These are phyloP conservation scores for Paralagenidium karlingii DNA, from an alignment of 352 stramenopile genomes.

Conservation along the genomic window DNA sequence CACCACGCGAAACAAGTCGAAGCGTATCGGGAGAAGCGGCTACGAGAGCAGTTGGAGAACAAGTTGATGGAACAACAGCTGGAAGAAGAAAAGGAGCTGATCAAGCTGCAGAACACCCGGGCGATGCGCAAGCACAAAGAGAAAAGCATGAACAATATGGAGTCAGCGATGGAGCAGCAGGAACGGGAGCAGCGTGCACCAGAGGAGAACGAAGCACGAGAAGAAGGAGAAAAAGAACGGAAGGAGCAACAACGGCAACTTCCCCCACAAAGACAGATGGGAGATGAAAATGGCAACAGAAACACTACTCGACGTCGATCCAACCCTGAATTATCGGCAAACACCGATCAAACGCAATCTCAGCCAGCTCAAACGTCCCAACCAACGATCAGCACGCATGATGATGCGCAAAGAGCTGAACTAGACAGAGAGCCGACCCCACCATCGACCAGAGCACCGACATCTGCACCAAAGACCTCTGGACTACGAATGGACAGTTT, in stretches of 20 bases:
- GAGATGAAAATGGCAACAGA: not conserved
- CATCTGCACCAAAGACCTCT: too few species aligned
- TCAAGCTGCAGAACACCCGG: conserved; percentile 22
- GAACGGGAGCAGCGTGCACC: conserved; percentile 4
- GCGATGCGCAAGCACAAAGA: conserved; percentile 15
- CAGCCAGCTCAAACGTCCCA: not conserved
- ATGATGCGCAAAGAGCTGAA: not conserved
- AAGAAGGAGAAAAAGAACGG: not conserved
- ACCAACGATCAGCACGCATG: not conserved
- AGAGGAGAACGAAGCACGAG: not conserved
- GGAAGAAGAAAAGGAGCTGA: conserved; percentile 28
- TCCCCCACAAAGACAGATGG: not conserved
- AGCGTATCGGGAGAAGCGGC: conserved; percentile 30
- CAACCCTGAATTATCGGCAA: not conserved
- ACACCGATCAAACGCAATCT: not conserved
- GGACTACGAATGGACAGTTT: too few species aligned
- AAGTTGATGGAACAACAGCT: conserved; percentile 22
- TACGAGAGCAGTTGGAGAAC: conserved; percentile 41
- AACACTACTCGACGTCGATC: not conserved
- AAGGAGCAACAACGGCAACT: not conserved
- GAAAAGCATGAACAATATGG: conserved; percentile 11
- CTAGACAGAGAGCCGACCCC: not conserved
- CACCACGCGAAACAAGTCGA: conserved; percentile 26
- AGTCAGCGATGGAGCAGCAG: conserved; percentile 10
- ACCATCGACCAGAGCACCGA: too few species aligned